phyloP scores from a whole-genome alignment of 2,329 filamentous ascomycete genomes.

The Cadophora sp. region DNA sequence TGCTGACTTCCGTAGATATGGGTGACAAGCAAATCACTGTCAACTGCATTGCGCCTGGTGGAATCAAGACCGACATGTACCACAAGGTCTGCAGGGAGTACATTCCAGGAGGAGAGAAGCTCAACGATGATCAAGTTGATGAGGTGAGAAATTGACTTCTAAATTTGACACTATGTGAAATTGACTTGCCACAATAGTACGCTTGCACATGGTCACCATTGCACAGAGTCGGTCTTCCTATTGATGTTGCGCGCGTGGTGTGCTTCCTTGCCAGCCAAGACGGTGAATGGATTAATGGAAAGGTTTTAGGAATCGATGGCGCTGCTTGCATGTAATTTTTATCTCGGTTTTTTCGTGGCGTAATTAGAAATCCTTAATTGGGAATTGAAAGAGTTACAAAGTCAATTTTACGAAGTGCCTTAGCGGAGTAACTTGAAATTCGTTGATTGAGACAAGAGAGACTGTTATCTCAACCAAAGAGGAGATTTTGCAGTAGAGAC shows the following conservation, averaged over 20 bases:
- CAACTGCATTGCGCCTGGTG: constrained; percentile 73
- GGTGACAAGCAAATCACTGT: constrained; percentile 69
- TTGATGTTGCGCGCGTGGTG: constrained; percentile 59
- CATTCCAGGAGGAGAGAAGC: constrained; percentile 62
- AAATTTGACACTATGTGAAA: neutral
- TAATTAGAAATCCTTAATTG: constrained; percentile 10
- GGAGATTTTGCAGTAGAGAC: no score
- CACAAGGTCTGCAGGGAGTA: constrained; percentile 69
- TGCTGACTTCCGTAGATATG: constrained; percentile 64
- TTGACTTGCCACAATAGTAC: constrained; percentile 50
- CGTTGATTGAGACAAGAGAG: no score
- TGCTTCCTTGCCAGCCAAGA: constrained; percentile 33
- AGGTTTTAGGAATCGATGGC: constrained; percentile 30
- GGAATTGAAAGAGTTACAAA: neutral
- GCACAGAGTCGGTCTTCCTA: constrained; percentile 69
- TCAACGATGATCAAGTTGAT: constrained; percentile 63
- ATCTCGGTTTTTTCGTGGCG: neutral
- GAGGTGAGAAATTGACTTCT: constrained; percentile 45
- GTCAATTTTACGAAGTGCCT: no score
- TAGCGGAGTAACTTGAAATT: no score
- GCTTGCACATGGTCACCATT: constrained; percentile 69
- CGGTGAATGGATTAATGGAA: constrained; percentile 33
- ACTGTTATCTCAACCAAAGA: no score
- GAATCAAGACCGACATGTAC: constrained; percentile 73
- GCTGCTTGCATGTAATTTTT: constrained; percentile 28